Evolutionary conservation across 176 grass and related monocot genomes (phyloP), one percentile per base, ranked within the genome.

Genomic region (Hsuehochloa calcarea): DNA sequence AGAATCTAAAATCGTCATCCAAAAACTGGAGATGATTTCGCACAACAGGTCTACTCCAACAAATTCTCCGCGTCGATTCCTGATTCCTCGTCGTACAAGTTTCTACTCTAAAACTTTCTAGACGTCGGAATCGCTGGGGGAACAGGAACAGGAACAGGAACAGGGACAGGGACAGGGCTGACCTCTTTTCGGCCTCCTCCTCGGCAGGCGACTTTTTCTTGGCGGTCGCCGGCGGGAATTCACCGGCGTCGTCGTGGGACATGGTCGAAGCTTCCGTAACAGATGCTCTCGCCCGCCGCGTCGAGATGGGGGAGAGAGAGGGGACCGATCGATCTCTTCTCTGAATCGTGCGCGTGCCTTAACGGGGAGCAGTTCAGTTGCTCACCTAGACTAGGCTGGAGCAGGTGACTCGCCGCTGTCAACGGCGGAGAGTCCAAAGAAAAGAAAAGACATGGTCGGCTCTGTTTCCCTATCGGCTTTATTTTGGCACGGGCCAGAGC

Each of bases 131-230:
- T 40, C 22, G 35, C 35, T 5, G 35, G 29, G 8, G 22, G n/a
- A n/a, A n/a, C n/a, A n/a, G n/a, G n/a, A n/a, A n/a, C n/a, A n/a
- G 12, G 19, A 58, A n/a, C 20, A 40, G 72, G 46, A 62, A 45
- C 9, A 39, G 0, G 74, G 12, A 1, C 3, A 62, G 41, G 76
- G 12, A 78, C 3, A 13, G 49, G 14, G 45, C 70, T 67, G 67
- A 95, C 95, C 93, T 95, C 89, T 98, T 95, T 55, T 98, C 93
- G 37, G 90, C 89, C 72, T 86, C 95, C 79, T 98, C 95, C 73
- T 93, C 88, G 59, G 83, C 69, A 12, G 85, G 59, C 19, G 91
- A 85, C 83, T 93, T 98, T 89, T 95, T 93, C 86, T 93, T 95
- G 17, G 72, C 60, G 66, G 87, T 87, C n/a, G 68, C 60, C 34